phyloP scores from a whole-genome alignment of 495 filamentous ascomycete species.

The Tuber calosporum region DNA sequence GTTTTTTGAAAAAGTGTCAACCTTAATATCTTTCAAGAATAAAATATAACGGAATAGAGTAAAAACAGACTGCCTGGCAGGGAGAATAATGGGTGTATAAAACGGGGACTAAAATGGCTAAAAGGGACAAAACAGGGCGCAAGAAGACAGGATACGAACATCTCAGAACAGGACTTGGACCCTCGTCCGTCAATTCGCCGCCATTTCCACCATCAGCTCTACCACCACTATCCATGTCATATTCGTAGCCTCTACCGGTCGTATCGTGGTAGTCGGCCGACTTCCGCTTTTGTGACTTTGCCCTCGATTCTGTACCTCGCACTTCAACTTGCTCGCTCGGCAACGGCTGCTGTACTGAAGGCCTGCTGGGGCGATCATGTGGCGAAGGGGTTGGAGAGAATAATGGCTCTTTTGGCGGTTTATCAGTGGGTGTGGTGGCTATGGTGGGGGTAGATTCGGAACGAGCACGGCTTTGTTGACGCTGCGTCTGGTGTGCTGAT shows the following conservation, averaged over 20 bases:
- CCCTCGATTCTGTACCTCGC: slow-evolving; percentile 10
- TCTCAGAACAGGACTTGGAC: slow-evolving; percentile 28
- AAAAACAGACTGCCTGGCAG: slow-evolving; percentile 5
- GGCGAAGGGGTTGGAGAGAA: slow-evolving; percentile 27
- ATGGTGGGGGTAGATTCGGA: slow-evolving; percentile 33
- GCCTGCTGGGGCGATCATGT: slow-evolving; percentile 21
- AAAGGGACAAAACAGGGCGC: slow-evolving; percentile 18
- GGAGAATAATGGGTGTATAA: slow-evolving; percentile 30
- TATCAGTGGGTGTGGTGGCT: slow-evolving; percentile 40
- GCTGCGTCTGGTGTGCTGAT: slow-evolving; percentile 19
- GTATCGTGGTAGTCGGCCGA: slow-evolving; percentile 24
- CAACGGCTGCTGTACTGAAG: slow-evolving; percentile 20
- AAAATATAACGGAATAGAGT: slow-evolving; percentile 11
- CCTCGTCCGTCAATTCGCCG: slow-evolving; percentile 20
- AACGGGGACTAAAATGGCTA: slow-evolving; percentile 13
- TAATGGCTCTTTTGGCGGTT: slow-evolving; percentile 16
- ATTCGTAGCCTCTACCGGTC: slow-evolving; percentile 15
- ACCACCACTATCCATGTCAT: slow-evolving; percentile 10
- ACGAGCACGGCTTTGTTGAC: slow-evolving; percentile 38
- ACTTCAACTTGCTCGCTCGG: slow-evolving; percentile 17
- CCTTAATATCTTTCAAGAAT: slow-evolving; percentile 13
- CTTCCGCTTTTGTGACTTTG: slow-evolving; percentile 32
- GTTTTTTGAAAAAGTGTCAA: slow-evolving; percentile 21
- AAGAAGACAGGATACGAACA: slow-evolving; percentile 32
- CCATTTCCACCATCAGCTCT: slow-evolving; percentile 22